A percentile compares a stretch with the other conserved stretches of the same genome.
Evolutionary conservation across 257 asterid genomes (phyloP).

Genomic region (Verbena officinalis): DNA sequence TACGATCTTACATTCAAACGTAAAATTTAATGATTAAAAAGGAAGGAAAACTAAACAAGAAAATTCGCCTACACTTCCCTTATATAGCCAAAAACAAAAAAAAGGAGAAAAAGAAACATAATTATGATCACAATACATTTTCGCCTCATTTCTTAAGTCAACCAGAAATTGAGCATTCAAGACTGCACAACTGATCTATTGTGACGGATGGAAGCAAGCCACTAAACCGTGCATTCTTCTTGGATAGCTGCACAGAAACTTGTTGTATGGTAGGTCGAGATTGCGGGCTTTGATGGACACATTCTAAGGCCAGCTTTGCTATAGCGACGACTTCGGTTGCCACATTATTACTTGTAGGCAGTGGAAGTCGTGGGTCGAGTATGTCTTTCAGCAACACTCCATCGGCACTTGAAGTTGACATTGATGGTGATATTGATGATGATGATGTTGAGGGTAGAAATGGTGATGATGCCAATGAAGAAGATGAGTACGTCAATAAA

Average conservation of each 20-base stretch:
- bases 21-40: too few species aligned
- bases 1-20: too few species aligned
- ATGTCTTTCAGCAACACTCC: slow-evolving; percentile 20
- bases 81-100: too few species aligned
- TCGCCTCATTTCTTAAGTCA: too few species aligned
- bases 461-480: background rate
- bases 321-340: slow-evolving; percentile 26
- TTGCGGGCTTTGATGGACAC: slow-evolving; percentile 30
- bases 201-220: too few species aligned
- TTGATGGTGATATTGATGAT: background rate
- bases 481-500: background rate
- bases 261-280: slow-evolving; percentile 37
- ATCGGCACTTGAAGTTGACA: background rate
- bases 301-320: slow-evolving; percentile 28
- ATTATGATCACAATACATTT: too few species aligned
- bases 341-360: slow-evolving; percentile 26
- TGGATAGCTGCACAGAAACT: slow-evolving; percentile 28
- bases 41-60: too few species aligned
- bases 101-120: too few species aligned
- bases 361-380: slow-evolving; percentile 30
- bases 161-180: too few species aligned
- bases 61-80: too few species aligned
- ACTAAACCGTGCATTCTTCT: slow-evolving; percentile 19
- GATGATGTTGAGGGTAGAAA: slow-evolving; percentile 11
- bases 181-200: too few species aligned